Evolutionary conservation across 169 alveolate genomes (phyloP), one percentile per base, ranked within the genome.

Genomic region (Eimeria tenella): DNA sequence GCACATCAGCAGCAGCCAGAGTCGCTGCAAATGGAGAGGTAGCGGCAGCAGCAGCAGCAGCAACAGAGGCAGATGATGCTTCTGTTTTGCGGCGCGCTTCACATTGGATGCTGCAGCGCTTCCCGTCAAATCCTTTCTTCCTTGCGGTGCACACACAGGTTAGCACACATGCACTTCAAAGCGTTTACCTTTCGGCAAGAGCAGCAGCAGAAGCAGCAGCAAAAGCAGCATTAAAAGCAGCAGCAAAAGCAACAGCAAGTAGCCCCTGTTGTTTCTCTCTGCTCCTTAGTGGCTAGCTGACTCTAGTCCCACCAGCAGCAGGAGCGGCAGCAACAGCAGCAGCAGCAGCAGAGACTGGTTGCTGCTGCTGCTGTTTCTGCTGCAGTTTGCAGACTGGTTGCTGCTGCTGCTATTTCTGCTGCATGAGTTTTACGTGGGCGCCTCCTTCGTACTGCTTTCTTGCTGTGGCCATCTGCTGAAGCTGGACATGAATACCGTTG

Each of bases 131-230:
- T 55, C 90, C 90, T 9, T 82, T 82, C 75, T 82, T 82, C 68
- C 75, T 82, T 11, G 90, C 90, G 60, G 90, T 82, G 71, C 50
- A 82, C 42, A 49, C 90, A 19, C 90, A 82, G 56, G 90, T 82
- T 55, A 19, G 90, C 23, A 1, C 68, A 53, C 9, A 3, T 77
- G 42, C 7, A 11, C 7, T 68, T 8, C 50, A 9, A 15, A 31
- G n/a, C 13, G 19, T 5, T 68, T 5, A 4, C 50, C 5, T 63
- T 4, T 0, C 74, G 0, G 42, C 42, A 31, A 31, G 42, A 31
- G 42, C 42, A 31, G 42, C 42, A 31, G 42, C 42, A 31, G 42
- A 31, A 31, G 42, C 42, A 31, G 42, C 42, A 31, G 4, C 0
- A 31, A 31, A 31, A 31, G 42, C 42, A 31, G 42, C 42, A 31